Conservation (phyloP, 176 grass and related monocot genomes). For the Phyllostachys edulis region DNA sequence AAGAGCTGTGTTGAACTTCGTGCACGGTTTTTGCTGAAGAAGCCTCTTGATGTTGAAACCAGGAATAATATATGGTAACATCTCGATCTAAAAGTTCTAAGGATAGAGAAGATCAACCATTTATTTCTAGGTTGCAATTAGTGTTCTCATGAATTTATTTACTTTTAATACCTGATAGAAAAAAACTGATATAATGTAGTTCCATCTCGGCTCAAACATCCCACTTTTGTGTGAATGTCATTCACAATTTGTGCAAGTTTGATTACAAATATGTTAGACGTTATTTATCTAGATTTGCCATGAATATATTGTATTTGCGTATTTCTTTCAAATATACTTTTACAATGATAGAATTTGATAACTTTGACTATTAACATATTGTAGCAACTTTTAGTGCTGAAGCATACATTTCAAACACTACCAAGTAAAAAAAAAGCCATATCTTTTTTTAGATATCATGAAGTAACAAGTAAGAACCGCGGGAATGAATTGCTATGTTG, state of each 20-base stretch:
- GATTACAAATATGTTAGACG: not conserved
- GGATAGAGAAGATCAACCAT: not conserved
- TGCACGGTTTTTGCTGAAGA: slow-evolving; percentile 21
- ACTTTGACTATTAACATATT: not conserved
- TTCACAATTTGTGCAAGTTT: not conserved
- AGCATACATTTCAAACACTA: not conserved
- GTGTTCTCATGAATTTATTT: not conserved
- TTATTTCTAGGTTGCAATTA: not conserved
- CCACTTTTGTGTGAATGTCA: not conserved
- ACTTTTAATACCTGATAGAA: not conserved
- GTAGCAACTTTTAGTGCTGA: not conserved
- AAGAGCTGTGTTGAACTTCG: not conserved
- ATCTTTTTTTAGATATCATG: not conserved
- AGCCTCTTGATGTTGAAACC: not conserved
- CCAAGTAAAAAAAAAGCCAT: not conserved
- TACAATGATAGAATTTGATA: not conserved
- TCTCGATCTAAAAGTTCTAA: not conserved
- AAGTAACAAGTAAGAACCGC: not conserved
- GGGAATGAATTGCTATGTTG: not conserved
- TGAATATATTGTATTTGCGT: not conserved
- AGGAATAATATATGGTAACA: not conserved
- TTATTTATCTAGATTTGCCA: not conserved
- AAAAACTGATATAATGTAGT: not conserved
- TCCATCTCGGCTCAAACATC: not conserved
- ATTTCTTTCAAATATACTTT: too few species aligned